Evolutionary conservation across 1,284 basidiomycete species (phyloP).

Genomic region (Ustilago nuda): DNA sequence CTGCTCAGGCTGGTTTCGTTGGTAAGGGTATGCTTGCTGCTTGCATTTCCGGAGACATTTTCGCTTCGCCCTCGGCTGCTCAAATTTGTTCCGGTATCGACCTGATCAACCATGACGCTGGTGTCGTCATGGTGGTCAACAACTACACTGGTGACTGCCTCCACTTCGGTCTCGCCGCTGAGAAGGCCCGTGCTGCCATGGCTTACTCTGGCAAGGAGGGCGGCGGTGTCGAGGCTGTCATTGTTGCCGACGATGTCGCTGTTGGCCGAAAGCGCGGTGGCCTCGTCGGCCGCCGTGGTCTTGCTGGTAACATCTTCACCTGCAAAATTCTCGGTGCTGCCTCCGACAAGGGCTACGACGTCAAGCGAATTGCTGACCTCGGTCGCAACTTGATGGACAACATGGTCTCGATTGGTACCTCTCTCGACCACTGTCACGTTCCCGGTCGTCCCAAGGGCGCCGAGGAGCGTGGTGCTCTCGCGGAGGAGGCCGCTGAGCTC

Average conservation of each 20-base stretch:
- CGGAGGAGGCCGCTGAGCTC: slow-evolving; percentile 72
- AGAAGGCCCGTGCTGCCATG: slow-evolving; percentile 66
- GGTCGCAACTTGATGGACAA: slow-evolving; percentile 75
- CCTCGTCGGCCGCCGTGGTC: slow-evolving; percentile 71
- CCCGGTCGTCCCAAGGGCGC: slow-evolving; percentile 71
- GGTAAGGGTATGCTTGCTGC: slow-evolving; percentile 71
- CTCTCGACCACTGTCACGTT: slow-evolving; percentile 75
- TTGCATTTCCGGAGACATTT: slow-evolving; percentile 72
- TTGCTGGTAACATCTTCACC: slow-evolving; percentile 71
- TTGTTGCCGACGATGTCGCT: slow-evolving; percentile 72
- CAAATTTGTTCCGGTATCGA: slow-evolving; percentile 71
- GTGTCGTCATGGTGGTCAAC: slow-evolving; percentile 69
- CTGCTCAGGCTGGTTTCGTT: slow-evolving; percentile 69
- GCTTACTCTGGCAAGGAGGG: slow-evolving; percentile 63
- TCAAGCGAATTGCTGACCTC: slow-evolving; percentile 62
- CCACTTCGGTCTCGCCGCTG: slow-evolving; percentile 71
- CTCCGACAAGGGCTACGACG: slow-evolving; percentile 59
- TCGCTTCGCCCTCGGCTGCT: slow-evolving; percentile 72
- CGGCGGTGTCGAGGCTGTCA: slow-evolving; percentile 71
- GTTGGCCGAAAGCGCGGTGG: slow-evolving; percentile 71
- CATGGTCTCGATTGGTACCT: slow-evolving; percentile 73
- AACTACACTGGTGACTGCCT: slow-evolving; percentile 72
- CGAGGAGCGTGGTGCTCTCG: slow-evolving; percentile 64
- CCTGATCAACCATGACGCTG: slow-evolving; percentile 71
- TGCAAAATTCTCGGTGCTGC: slow-evolving; percentile 68